phyloP scores from a whole-genome alignment of 352 stramenopile species.

The Phytophthora agathidicida region DNA sequence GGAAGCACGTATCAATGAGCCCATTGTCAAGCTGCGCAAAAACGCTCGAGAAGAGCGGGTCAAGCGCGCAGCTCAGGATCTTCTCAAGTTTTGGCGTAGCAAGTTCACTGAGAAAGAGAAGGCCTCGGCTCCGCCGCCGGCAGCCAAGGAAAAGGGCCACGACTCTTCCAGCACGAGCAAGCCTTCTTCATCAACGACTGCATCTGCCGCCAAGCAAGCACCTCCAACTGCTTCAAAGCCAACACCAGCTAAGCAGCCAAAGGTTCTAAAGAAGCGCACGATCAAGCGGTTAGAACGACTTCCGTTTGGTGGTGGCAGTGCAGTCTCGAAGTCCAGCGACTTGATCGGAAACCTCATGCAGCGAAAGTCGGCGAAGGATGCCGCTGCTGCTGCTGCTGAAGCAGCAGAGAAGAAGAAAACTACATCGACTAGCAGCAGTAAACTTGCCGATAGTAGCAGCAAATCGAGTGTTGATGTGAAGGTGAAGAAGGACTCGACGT shows the following conservation, averaged over 20 bases:
- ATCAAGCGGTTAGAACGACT: slow-evolving; percentile 84
- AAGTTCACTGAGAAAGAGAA: slow-evolving; percentile 90
- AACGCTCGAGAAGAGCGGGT: slow-evolving; percentile 79
- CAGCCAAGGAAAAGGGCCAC: slow-evolving; percentile 22
- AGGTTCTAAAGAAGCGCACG: slow-evolving; percentile 62
- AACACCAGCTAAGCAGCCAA: slow-evolving; percentile 36
- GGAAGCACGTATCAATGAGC: slow-evolving; percentile 88
- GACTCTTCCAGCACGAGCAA: slow-evolving; percentile 16
- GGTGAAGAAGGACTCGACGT: slow-evolving; percentile 16
- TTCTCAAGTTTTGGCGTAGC: slow-evolving; percentile 86
- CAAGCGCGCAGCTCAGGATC: slow-evolving; percentile 76
- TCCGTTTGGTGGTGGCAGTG: slow-evolving; percentile 58
- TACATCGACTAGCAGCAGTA: slow-evolving; percentile 30
- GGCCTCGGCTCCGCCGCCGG: slow-evolving; percentile 27
- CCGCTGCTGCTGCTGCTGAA: slow-evolving; percentile 39
- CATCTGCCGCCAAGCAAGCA: slow-evolving; percentile 17
- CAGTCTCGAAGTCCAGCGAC: slow-evolving; percentile 76
- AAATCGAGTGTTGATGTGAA: slow-evolving; percentile 19
- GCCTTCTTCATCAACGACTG: slow-evolving; percentile 20
- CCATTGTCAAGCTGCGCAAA: slow-evolving; percentile 88
- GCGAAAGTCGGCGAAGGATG: slow-evolving; percentile 81
- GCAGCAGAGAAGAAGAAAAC: slow-evolving; percentile 49
- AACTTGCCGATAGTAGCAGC: slow-evolving; percentile 15
- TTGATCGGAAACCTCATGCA: slow-evolving; percentile 87
- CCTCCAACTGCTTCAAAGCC: slow-evolving; percentile 26